Base-by-base conservation (phyloP, 2,329 filamentous ascomycete genomes). In the Exophiala aquamarina region DNA sequence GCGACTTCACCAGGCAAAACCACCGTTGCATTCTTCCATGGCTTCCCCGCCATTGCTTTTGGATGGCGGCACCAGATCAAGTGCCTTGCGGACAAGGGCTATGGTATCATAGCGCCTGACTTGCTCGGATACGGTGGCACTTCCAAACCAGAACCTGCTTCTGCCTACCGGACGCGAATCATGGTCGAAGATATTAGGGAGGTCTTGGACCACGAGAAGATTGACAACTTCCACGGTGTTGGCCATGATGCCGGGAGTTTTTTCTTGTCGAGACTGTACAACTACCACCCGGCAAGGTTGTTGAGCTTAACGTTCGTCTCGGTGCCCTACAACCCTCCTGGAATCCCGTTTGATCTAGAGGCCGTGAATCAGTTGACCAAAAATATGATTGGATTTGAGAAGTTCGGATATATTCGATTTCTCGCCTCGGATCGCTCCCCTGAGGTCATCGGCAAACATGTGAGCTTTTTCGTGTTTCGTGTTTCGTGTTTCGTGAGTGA, bases 31-130 rank as follows among this genome's bases (percentile, higher is more conserved):
- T 62, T 75, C 11, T 59, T 70, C 10, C 76, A 78, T 59, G 75
- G 76, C 46, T 78, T 70, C 56, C 75, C 76, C 4, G 72, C 75
- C 49, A 59, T 65, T 29, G 70, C 73, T 0, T 60, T 61, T 2
- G 62, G 74, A 18, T 78, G 73, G 73, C 56, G 63, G 9, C 63
- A 66, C 21, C 57, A 74, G 21, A 61, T 72, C 14, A 63, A 63
- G 23, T 54, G 66, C 26, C 61, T 75, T 6, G 63, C 67, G n/a
- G 51, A 65, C 4, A 60, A 64, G 3, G 63, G 65, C 41, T 64
- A 73, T 56, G 66, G 70, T 20, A 63, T 70, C 41, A 54, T 71
- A 14, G 62, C 64, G 2, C 58, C 63, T 0, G 69, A 72, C 53
- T 57, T 65, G 11, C 63, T 73, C 5, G 70, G 70, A 19, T 68